Evolutionary conservation across 192 early-diverging fungal species (phyloP), one percentile per base, ranked within the genome.

Genomic region (Coemansia sp.): DNA sequence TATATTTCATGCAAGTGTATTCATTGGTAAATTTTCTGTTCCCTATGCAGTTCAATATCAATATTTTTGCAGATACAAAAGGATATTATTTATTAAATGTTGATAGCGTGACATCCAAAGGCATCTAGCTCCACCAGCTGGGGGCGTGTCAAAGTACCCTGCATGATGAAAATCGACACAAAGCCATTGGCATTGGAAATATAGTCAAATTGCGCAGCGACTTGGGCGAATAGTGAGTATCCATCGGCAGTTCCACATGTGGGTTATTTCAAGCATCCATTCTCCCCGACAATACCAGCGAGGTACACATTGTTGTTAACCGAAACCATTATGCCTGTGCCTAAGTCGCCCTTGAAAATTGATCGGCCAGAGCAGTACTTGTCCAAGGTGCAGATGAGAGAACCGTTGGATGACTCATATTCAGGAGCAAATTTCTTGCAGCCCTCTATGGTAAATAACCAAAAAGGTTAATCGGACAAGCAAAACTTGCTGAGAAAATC

Each of bases 271-370:
- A 54, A 21, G 40, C 41, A 42, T 14, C 50, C 37, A 8, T 62
- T 54, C 29, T 66, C 50, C 36, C 65, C 68, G 19, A 59, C 66
- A 44, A 68, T 17, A 2, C 72, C 72, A 27, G 63, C 72, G 56
- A 63, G 41, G 9, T 41, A 64, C 27, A 51, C 50, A 40, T 24
- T 44, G 17, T 60, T 34, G 27, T 62, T 62, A 19, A 37, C 11
- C 10, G n/a, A 34, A 14, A 61, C 33, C 3, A 59, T 53, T 9
- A 62, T 62, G 3, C 65, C 48, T 19, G 65, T 68, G 14, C 72
- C 72, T 13, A 66, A 67, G 13, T 73, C 72, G 3, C 72, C 66
- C 33, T 17, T 59, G 53, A 66, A 73, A 0, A 63, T 61, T 4
- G 48, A 51, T 6, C 44, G 19, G 29, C 62, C 60, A 1, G 59